Conservation (phyloP, 2,329 filamentous ascomycete genomes). For the Arthrinium phaeospermum region DNA sequence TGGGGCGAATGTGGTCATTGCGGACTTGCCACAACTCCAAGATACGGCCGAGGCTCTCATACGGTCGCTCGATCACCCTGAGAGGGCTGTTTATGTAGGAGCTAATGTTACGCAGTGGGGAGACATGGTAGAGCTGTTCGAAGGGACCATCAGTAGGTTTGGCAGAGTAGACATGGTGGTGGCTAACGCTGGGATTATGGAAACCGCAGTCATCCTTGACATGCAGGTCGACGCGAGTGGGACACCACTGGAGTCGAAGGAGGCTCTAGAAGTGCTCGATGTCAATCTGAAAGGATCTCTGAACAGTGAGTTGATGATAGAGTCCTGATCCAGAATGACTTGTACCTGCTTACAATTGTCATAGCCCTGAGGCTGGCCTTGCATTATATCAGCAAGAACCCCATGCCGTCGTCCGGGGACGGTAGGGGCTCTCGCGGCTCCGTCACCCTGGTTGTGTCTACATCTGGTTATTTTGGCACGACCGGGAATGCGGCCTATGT, state of each 20-base stretch:
- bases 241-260: constrained; percentile 30
- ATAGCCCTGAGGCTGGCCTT: constrained; percentile 40
- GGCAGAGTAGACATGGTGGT: constrained; percentile 46
- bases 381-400: constrained; percentile 31
- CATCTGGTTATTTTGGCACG: constrained; percentile 49
- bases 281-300: constrained; percentile 51
- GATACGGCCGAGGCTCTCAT: constrained; percentile 38
- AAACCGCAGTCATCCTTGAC: constrained; percentile 32
- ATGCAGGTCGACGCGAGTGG: constrained; percentile 31
- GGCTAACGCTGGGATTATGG: constrained; percentile 50
- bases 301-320: constrained; percentile 42
- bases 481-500: constrained; percentile 49
- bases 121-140: constrained; percentile 42
- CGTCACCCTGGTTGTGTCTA: constrained; percentile 46
- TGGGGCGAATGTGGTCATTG: constrained; percentile 46
- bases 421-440: constrained; percentile 36
- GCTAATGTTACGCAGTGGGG: constrained; percentile 44
- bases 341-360: constrained; percentile 18
- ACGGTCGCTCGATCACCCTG: constrained; percentile 32
- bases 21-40: constrained; percentile 37
- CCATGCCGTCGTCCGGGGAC: constrained; percentile 25
- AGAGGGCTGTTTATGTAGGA: constrained; percentile 41
- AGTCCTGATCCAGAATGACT: not conserved
- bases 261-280: constrained; percentile 41
- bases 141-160: constrained; percentile 38